Conservation (phyloP, 805 yeast species). For the Martiniozyma abietophila region DNA sequence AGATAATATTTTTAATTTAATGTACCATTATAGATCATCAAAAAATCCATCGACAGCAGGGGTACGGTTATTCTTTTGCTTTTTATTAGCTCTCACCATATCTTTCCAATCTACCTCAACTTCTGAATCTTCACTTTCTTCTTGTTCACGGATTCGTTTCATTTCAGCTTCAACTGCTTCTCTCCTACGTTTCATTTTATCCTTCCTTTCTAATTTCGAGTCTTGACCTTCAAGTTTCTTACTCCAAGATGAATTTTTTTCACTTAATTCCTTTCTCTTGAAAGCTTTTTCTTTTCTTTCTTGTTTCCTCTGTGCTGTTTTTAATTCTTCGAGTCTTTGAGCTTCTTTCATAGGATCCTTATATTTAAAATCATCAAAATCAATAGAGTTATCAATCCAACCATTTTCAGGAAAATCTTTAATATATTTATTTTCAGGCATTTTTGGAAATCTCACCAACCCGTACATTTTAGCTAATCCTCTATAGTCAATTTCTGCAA, state of each 20-base stretch:
- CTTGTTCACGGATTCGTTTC: slow-evolving; percentile 33
- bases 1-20: neutral
- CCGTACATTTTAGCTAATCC: slow-evolving; percentile 74
- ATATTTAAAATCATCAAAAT: slow-evolving; percentile 61
- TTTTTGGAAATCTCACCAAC: slow-evolving; percentile 72
- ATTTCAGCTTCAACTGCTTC: slow-evolving; percentile 56
- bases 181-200: slow-evolving; percentile 54
- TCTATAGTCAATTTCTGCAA: slow-evolving; percentile 59
- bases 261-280: slow-evolving; percentile 34
- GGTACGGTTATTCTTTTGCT: slow-evolving; percentile 32
- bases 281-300: slow-evolving; percentile 31
- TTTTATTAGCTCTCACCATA: slow-evolving; percentile 55
- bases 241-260: slow-evolving; percentile 73
- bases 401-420: slow-evolving; percentile 59
- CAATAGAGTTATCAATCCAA: slow-evolving; percentile 53
- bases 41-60: slow-evolving; percentile 45
- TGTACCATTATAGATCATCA: slow-evolving; percentile 37
- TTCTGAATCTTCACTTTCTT: slow-evolving; percentile 32
- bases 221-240: slow-evolving; percentile 57
- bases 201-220: slow-evolving; percentile 50
- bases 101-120: slow-evolving; percentile 82
- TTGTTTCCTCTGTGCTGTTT: slow-evolving; percentile 32
- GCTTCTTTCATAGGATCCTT: slow-evolving; percentile 56
- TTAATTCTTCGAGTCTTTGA: slow-evolving; percentile 49
- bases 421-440: slow-evolving; percentile 75